Base-by-base conservation (phyloP, 495 filamentous ascomycete species). In the Daldinia decipiens region DNA sequence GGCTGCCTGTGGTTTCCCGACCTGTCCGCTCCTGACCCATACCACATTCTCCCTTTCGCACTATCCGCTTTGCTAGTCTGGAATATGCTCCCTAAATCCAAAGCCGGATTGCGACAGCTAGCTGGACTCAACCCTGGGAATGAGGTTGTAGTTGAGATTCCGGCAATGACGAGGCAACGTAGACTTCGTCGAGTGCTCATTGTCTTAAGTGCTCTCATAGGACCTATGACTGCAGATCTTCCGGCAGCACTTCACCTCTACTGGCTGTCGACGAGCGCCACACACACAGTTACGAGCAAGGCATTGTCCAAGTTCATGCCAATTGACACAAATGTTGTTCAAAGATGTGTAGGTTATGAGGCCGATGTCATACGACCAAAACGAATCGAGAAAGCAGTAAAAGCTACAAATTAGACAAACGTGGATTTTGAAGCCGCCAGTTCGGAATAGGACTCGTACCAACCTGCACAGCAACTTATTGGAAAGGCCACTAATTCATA, bases 1-100 rank as follows among this genome's bases (percentile, higher is more conserved):
- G 94, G 94, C 11, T 86, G 87, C 3, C 82, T 93, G 6, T 98
- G 93, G 93, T 94, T 95, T 75, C 84, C 87, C 4, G 86, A 97
- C 78, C 86, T 98, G 5, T 82, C 90, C 13, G 82, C 80, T 5
- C 81, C 90, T 24, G 94, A 98, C 75, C 86, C 92, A 1, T 84
- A 85, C 26, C 82, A 88, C n/a, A 68, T 88, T 21, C 83, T 98
- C 0, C 92, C 93, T 0, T 67, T 87, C 15, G 68, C 85, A 0
- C 79, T 94, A 15, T 87, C 85, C 1, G 80, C 74, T 6, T 57
- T 81, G 21, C 64, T 90, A 5, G 74, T 87, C 21, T 57, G 73
- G 5, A 86, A 86, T 69, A 50, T 86, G 1, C 45, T 79, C 26
- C 78, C 80, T 0, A 73, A 67, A 19, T 68, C 73, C 9, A 11